Conservation (phyloP, 202 grass and related monocot genomes). For the Panicum hallii region DNA sequence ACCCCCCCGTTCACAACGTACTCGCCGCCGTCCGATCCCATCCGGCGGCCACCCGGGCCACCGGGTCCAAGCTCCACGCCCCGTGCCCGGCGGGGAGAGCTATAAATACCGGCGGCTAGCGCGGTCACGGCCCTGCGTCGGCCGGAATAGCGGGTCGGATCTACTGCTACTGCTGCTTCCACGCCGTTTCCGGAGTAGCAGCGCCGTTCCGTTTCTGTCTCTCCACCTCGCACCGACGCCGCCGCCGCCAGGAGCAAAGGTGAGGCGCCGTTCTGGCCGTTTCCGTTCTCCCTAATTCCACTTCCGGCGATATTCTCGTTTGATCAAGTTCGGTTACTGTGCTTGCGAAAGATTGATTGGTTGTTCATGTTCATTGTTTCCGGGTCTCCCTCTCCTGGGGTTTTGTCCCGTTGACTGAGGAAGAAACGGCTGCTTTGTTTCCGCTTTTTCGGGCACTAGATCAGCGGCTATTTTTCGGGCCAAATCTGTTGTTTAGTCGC, state of each 20-base stretch:
- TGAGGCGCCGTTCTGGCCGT: slow-evolving; percentile 2
- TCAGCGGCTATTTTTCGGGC: not conserved
- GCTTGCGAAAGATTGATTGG: not conserved
- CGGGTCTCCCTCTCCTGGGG: not conserved
- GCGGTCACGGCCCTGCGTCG: not conserved
- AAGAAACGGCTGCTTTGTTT: not conserved
- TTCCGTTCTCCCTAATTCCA: not conserved
- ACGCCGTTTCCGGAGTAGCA: not conserved
- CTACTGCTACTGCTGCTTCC: not conserved
- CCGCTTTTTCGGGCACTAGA: not conserved
- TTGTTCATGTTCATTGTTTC: not conserved
- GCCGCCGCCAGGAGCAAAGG: not conserved
- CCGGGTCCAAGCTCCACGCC: not conserved
- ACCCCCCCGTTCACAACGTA: not conserved
- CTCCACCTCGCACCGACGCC: not conserved
- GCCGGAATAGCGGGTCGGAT: not conserved
- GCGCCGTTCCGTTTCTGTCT: not conserved
- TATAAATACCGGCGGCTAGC: not conserved
- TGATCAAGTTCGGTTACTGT: not conserved
- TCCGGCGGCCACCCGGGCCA: not conserved
- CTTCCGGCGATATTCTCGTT: not conserved
- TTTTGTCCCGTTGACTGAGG: not conserved
- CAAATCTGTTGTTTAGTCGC: no score
- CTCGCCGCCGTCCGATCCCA: not conserved
- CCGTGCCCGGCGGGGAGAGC: not conserved